Percentiles rank a stretch among this genome's conserved stretches.
Evolutionary conservation across 371 early-diverging fungal genomes (phyloP).

Genomic region (Hamiltosporidium tvaerminnensis): DNA sequence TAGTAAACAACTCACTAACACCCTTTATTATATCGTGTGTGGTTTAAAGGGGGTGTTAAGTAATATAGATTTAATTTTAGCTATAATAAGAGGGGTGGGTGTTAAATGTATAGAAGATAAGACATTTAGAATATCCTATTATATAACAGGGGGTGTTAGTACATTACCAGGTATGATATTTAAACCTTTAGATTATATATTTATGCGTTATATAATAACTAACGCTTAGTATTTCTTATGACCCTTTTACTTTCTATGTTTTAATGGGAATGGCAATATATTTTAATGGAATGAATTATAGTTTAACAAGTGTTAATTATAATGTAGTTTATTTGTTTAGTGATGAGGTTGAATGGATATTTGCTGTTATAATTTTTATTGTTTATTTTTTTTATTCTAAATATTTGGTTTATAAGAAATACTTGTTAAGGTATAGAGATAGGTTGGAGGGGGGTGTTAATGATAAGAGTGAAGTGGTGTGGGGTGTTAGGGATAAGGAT

Average conservation of each 20-base stretch:
- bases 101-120: too few relatives aligned
- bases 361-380: slow-evolving; percentile 2
- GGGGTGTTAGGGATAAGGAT: too few relatives aligned
- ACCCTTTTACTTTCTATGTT: neutral
- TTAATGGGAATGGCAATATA: neutral
- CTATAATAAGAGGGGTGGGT: too few relatives aligned
- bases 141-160: slow-evolving; percentile 8
- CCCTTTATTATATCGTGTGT: too few relatives aligned
- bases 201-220: slow-evolving; percentile 6
- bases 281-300: slow-evolving; percentile 4
- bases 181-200: slow-evolving; percentile 10
- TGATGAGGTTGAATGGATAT: neutral
- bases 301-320: slow-evolving; percentile 13
- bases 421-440: too few relatives aligned
- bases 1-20: too few relatives aligned
- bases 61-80: too few relatives aligned
- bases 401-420: too few relatives aligned
- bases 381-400: slow-evolving; percentile 27
- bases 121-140: slow-evolving; percentile 3
- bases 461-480: too few relatives aligned
- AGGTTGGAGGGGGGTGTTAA: too few relatives aligned
- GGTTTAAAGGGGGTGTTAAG: too few relatives aligned
- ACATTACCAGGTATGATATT: slow-evolving; percentile 5
- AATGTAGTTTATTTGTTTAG: slow-evolving; percentile 17
- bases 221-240: neutral